phyloP scores from a whole-genome alignment of 2,329 filamentous ascomycete species.

The Immersiporthe knoxdaviesiana region DNA sequence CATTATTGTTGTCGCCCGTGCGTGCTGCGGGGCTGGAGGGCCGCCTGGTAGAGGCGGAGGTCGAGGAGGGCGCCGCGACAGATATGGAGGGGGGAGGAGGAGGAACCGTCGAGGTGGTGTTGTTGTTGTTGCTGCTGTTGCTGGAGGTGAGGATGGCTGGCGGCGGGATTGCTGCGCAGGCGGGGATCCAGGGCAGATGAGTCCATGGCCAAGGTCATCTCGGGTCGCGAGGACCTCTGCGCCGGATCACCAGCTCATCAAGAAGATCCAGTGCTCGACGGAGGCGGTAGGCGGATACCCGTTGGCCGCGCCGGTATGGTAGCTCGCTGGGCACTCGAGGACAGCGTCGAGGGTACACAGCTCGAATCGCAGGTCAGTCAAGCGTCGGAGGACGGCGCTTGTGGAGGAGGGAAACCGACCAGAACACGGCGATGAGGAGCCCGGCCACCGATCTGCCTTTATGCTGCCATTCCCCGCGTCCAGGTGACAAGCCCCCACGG shows the following conservation, averaged over 20 bases:
- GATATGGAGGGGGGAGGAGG: slow-evolving; percentile 24
- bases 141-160: not conserved
- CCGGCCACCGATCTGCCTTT: slow-evolving; percentile 24
- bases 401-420: slow-evolving; percentile 24
- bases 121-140: not conserved
- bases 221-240: slow-evolving; percentile 15
- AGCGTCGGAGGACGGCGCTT: slow-evolving; percentile 29
- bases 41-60: slow-evolving; percentile 2
- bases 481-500: not conserved
- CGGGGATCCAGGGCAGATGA: slow-evolving; percentile 29
- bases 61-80: slow-evolving; percentile 12
- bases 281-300: slow-evolving; percentile 2
- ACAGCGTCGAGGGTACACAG: not conserved
- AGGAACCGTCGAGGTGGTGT: not conserved
- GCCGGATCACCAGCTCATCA: slow-evolving; percentile 9
- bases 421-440: slow-evolving; percentile 11
- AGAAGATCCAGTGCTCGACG: not conserved
- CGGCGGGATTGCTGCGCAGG: slow-evolving; percentile 26
- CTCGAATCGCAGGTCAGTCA: slow-evolving; percentile 2
- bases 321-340: slow-evolving; percentile 1
- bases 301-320: slow-evolving; percentile 13
- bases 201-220: slow-evolving; percentile 24
- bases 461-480: not conserved
- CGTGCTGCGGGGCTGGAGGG: not conserved
- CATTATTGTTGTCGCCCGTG: not conserved